Evolutionary conservation across 1,284 basidiomycete genomes (phyloP).

Genomic region (Mycena citricolor): DNA sequence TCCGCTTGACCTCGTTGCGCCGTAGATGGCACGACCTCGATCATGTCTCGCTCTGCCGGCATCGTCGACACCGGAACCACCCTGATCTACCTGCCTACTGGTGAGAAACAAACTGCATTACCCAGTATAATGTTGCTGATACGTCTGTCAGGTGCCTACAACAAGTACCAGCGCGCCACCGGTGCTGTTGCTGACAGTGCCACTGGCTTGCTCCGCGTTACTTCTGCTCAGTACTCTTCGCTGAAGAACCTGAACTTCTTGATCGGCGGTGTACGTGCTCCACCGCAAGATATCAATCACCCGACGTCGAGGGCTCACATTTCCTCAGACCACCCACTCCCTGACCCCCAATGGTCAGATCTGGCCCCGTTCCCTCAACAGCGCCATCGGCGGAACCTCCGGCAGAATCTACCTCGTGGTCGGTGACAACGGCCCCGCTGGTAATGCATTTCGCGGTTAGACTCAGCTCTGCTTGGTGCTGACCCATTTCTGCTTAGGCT

Average conservation of each 20-base stretch:
- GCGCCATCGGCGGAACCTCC: constrained; percentile 40
- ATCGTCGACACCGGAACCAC: constrained; percentile 60
- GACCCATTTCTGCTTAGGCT: constrained; percentile 31
- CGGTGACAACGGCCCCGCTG: constrained; percentile 35
- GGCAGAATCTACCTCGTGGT: constrained; percentile 48
- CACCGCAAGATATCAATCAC: neutral
- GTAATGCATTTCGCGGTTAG: constrained; percentile 41
- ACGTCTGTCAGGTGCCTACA: neutral
- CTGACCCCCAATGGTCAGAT: constrained; percentile 50
- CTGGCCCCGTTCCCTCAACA: constrained; percentile 46
- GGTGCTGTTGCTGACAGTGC: constrained; percentile 35
- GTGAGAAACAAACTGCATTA: constrained; percentile 20
- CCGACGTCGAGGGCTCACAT: neutral
- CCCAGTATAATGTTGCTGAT: neutral
- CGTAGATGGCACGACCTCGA: constrained; percentile 31
- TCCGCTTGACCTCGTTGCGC: too few relatives aligned
- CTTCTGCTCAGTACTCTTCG: constrained; percentile 34
- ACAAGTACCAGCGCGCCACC: constrained; percentile 35
- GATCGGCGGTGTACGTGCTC: constrained; percentile 35
- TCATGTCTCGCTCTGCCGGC: constrained; percentile 51
- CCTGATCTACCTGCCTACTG: constrained; percentile 21
- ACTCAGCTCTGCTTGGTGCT: constrained; percentile 9
- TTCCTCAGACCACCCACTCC: constrained; percentile 33
- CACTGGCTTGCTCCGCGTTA: constrained; percentile 43
- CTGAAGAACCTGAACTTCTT: constrained; percentile 45